Conservation (phyloP, 2,329 filamentous ascomycete species). For the Colletotrichum aenigma region DNA sequence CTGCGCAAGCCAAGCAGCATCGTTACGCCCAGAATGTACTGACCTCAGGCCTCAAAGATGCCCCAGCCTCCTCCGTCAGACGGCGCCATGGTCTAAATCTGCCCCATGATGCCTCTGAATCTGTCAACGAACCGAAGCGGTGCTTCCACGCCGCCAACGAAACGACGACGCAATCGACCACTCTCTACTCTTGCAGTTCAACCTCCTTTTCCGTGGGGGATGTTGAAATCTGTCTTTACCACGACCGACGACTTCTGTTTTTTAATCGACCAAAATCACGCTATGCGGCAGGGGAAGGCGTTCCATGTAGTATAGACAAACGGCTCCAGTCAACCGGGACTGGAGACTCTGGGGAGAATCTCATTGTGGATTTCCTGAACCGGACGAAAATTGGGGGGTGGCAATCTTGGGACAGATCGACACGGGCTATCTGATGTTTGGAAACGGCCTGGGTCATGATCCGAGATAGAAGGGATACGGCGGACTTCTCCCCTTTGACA, state of each 20-base stretch:
- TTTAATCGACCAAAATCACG: neutral
- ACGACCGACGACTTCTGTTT: neutral
- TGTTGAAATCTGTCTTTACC: neutral
- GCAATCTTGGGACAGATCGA: neutral
- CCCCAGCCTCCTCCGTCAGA: constrained; percentile 34
- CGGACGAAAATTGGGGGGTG: neutral
- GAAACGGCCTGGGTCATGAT: neutral
- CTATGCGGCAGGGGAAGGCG: constrained; percentile 1
- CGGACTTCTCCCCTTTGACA: neutral
- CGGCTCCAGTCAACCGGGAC: neutral
- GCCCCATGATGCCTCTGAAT: neutral
- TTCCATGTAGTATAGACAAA: constrained; percentile 20
- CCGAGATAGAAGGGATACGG: neutral
- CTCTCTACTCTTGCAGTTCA: constrained; percentile 16
- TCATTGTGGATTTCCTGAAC: neutral
- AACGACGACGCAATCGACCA: neutral
- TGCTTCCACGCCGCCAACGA: neutral
- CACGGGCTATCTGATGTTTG: neutral
- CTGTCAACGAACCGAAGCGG: neutral
- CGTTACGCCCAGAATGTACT: neutral
- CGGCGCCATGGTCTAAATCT: constrained; percentile 33
- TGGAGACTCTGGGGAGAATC: neutral
- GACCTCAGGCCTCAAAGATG: constrained; percentile 22
- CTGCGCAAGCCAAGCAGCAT: too few relatives aligned
- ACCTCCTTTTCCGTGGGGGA: neutral